Base-by-base conservation (phyloP, 1,139 yeast species). In the Kodamaea arcana region DNA sequence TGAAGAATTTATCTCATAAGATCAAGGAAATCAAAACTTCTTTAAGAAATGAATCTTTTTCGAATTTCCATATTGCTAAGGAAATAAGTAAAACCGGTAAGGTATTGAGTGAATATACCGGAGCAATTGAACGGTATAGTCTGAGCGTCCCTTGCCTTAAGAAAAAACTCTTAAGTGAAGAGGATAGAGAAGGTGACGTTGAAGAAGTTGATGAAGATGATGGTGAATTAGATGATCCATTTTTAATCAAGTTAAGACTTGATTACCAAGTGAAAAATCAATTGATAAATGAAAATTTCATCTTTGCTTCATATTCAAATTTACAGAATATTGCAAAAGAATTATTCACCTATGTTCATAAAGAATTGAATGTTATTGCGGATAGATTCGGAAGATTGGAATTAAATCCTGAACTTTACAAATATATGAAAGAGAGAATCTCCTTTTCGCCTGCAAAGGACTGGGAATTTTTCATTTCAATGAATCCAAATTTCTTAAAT, bases 291-390 rank as follows among this genome's bases (percentile, higher is more conserved):
- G 75, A 69, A 42, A 69, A 66, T 46, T 69, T 65, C 44, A 56
- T 65, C 47, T 68, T 60, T 50, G 75, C 75, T 1, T 62, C 69
- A 18, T 69, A 62, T 40, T 55, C 65, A 25, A 69, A 69, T 39
- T 55, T 69, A 33, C 75, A 69, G 45, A 66, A 59, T 39, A 69
- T 69, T 27, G 58, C 73, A n/a, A 58, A 52, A 33, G 75, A 69
- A 33, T 54, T 69, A 31, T 60, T 63, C 35, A 53, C 58, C 3
- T 69, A 65, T 44, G 60, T 69, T 14, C 44, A 62, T 32, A 69
- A 67, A 44, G 75, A 69, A 39, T 53, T 69, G 43, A 46, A 51
- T 32, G 39, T 51, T 8, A 52, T 61, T 5, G 41, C 63, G 14
- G 72, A 69, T 27, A 60, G 56, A 43, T 56, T 65, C 42, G 69